phyloP scores from a whole-genome alignment of 2,329 filamentous ascomycete genomes.

The Pseudogymnoascus pannorum region DNA sequence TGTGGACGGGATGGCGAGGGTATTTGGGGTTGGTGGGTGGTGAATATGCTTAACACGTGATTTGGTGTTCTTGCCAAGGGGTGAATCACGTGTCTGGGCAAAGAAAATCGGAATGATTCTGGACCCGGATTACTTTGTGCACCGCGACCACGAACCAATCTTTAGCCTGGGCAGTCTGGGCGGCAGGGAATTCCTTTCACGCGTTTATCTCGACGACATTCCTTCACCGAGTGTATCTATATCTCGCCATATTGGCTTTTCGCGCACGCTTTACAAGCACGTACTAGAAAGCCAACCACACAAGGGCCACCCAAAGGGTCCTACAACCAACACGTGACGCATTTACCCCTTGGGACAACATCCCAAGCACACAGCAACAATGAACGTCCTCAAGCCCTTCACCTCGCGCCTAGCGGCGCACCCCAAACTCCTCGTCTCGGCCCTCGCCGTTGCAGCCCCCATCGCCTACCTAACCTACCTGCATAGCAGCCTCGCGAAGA shows the following conservation, averaged over 20 bases:
- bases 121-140: too few species aligned
- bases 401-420: not conserved
- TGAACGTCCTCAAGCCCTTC: not conserved
- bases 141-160: too few species aligned
- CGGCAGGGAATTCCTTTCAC: too few species aligned
- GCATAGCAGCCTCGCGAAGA: not conserved
- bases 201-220: too few species aligned
- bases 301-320: too few species aligned
- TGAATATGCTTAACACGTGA: not conserved
- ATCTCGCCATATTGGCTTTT: too few species aligned
- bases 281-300: too few species aligned
- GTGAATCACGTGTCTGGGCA: not conserved
- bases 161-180: too few species aligned
- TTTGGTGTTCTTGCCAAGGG: not conserved
- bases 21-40: not conserved
- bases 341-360: too few species aligned
- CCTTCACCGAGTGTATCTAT: too few species aligned
- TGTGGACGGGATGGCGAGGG: not conserved
- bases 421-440: not conserved
- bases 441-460: not conserved
- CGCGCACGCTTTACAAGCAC: too few species aligned
- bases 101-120: not conserved
- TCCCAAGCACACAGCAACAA: not conserved
- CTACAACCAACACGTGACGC: too few species aligned
- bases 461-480: not conserved